phyloP scores from a whole-genome alignment of 2,329 filamentous ascomycete species.

The Pseudogymnoascus sp. region DNA sequence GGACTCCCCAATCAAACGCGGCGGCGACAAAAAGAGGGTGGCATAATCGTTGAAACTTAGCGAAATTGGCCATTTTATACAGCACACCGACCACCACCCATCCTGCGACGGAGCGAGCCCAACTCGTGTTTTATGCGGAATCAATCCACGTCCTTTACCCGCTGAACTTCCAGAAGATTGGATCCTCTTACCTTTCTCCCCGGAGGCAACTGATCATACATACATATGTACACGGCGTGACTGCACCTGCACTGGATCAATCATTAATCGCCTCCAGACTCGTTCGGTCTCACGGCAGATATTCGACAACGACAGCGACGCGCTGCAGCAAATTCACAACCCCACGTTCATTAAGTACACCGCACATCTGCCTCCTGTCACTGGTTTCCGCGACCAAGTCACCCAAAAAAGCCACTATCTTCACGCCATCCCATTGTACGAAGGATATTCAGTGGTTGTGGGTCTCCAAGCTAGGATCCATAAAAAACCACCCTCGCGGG shows the following conservation, averaged over 20 bases:
- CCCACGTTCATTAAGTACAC: background rate
- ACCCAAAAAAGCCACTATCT: background rate
- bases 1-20: background rate
- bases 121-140: background rate
- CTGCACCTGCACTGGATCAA: background rate
- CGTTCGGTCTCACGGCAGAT: background rate
- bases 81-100: conserved; percentile 1
- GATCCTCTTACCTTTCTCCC: background rate
- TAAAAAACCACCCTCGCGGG: conserved; percentile 1
- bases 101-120: background rate
- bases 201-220: background rate
- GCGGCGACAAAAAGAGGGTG: background rate
- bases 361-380: background rate
- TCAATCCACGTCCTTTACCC: background rate
- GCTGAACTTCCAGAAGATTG: background rate
- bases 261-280: background rate
- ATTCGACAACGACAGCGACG: background rate
- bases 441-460: background rate
- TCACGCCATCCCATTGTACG: background rate
- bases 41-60: conserved; percentile 5
- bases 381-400: background rate
- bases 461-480: background rate
- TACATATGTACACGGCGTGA: background rate
- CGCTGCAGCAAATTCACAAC: background rate
- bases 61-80: conserved; percentile 9